Conservation (phyloP, 257 asterid genomes). For the Fraxinus cuspidata region DNA sequence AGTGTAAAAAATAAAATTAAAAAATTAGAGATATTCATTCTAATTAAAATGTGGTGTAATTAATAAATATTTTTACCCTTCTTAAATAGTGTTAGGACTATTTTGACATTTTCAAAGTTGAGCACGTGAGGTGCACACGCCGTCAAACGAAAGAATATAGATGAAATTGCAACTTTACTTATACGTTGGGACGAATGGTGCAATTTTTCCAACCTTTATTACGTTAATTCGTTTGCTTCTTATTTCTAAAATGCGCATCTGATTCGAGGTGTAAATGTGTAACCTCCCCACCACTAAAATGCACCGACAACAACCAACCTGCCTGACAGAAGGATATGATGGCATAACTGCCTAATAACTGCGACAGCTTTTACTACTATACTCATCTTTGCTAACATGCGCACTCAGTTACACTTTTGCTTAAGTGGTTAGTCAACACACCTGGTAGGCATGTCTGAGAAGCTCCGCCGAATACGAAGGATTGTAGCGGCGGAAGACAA, state of each 20-base stretch:
- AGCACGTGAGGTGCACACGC: background rate
- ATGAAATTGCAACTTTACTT: background rate
- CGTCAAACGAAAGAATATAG: background rate
- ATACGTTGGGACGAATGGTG: background rate
- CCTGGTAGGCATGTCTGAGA: conserved; percentile 49
- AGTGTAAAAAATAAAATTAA: too few species aligned
- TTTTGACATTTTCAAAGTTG: background rate
- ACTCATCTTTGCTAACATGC: conserved; percentile 5
- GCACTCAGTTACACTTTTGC: background rate
- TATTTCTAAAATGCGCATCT: background rate
- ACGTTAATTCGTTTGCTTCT: too few species aligned
- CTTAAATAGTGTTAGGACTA: background rate
- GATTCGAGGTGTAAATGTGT: background rate
- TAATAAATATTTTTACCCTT: too few species aligned
- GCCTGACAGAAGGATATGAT: background rate
- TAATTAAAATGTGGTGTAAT: too few species aligned
- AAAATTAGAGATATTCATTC: too few species aligned
- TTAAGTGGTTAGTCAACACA: background rate
- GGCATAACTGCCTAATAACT: background rate
- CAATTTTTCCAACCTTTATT: too few species aligned
- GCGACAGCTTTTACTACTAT: background rate
- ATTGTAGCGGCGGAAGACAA: conserved; percentile 40
- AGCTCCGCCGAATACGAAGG: conserved; percentile 51
- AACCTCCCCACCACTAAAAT: background rate
- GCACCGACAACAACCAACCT: conserved; percentile 20